Conservation (phyloP, 768 basidiomycete genomes). For the Flagelloscypha sp. region DNA sequence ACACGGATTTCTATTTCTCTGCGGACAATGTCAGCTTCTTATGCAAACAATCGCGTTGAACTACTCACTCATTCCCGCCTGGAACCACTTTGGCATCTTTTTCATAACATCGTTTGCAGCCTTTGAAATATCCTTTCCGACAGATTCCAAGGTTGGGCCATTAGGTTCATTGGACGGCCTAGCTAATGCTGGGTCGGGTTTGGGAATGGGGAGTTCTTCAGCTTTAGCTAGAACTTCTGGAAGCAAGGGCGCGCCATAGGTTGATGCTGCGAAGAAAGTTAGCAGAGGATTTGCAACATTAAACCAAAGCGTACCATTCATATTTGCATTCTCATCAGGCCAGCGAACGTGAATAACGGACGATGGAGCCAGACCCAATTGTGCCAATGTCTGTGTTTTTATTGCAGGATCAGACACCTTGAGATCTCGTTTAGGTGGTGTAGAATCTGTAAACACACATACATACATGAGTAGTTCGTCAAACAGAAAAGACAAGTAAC, state of each 20-base stretch:
- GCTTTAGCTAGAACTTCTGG: conserved; percentile 48
- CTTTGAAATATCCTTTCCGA: conserved; percentile 1
- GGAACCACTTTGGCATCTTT: conserved; percentile 78
- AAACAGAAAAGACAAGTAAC: conserved; percentile 17
- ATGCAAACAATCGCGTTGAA: conserved; percentile 1
- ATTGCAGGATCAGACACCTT: conserved; percentile 73
- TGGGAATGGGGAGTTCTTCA: conserved; percentile 59
- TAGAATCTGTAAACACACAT: conserved; percentile 3
- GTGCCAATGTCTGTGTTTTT: conserved; percentile 55
- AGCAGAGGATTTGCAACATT: conserved; percentile 1
- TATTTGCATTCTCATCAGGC: conserved; percentile 52
- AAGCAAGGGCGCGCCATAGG: conserved; percentile 57
- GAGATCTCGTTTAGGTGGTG: conserved; percentile 78
- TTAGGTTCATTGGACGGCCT: conserved; percentile 5
- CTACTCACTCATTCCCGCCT: conserved; percentile 50
- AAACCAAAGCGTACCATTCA: conserved; percentile 50
- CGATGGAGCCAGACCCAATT: conserved; percentile 73
- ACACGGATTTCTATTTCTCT: conserved; percentile 20
- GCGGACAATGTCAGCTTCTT: background rate
- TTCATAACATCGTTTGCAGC: conserved; percentile 34
- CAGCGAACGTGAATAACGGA: conserved; percentile 73
- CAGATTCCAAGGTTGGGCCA: conserved; percentile 3
- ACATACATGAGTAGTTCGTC: background rate
- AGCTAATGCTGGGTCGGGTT: conserved; percentile 14
- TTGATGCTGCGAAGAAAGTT: conserved; percentile 33